phyloP scores from a whole-genome alignment of 805 yeast species.

The Wickerhamiella kazuoi region DNA sequence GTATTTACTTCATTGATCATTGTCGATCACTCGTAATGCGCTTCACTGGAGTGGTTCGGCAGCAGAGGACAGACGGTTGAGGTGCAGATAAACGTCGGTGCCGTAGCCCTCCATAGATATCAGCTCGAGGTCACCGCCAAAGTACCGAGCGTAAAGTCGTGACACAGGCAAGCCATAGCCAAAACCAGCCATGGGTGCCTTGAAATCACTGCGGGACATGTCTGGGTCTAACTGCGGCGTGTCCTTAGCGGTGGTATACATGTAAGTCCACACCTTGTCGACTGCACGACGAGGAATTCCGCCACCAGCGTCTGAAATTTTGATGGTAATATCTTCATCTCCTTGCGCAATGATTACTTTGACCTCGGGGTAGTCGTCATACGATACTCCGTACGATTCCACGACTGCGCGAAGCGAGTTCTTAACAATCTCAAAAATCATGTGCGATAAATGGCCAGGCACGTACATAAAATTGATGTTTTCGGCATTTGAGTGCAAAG shows the following conservation, averaged over 20 bases:
- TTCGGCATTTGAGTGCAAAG: slow-evolving; percentile 57
- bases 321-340: slow-evolving; percentile 75
- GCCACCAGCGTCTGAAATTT: slow-evolving; percentile 86
- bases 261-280: slow-evolving; percentile 77
- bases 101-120: slow-evolving; percentile 91
- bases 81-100: slow-evolving; percentile 76
- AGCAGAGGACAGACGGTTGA: slow-evolving; percentile 58
- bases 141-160: slow-evolving; percentile 69
- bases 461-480: slow-evolving; percentile 67
- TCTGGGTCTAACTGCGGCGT: slow-evolving; percentile 50
- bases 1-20: neutral
- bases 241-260: slow-evolving; percentile 71
- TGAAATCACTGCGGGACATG: slow-evolving; percentile 41
- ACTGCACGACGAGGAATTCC: slow-evolving; percentile 75
- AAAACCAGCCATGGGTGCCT: slow-evolving; percentile 87
- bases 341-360: slow-evolving; percentile 81
- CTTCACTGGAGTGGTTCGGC: slow-evolving; percentile 36
- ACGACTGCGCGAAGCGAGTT: slow-evolving; percentile 80
- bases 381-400: slow-evolving; percentile 48
- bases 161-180: slow-evolving; percentile 86
- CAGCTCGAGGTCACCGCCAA: slow-evolving; percentile 76
- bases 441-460: slow-evolving; percentile 82
- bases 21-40: no score
- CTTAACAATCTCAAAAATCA: slow-evolving; percentile 75
- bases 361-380: slow-evolving; percentile 60